These are phyloP conservation scores for Dillenia turbinata DNA, from an alignment of 164 flowering plant species.

Conservation along the genomic window DNA sequence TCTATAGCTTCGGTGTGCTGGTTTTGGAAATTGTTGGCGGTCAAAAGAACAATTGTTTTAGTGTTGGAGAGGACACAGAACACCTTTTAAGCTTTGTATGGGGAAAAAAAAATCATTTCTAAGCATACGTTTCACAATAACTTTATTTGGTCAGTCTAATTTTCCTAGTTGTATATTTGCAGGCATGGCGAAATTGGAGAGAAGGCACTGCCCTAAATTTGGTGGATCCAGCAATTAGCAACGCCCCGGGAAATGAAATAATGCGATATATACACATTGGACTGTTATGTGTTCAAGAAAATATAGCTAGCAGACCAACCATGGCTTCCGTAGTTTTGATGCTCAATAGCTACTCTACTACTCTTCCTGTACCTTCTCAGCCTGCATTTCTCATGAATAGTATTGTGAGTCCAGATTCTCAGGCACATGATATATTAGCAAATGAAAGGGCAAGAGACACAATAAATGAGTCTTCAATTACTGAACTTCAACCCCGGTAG, in stretches of 20 bases:
- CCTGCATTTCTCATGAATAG: conserved; percentile 32
- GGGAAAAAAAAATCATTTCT: neutral
- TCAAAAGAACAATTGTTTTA: conserved; percentile 6
- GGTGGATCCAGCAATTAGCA: conserved; percentile 22
- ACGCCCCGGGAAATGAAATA: conserved; percentile 19
- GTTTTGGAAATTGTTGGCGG: conserved; percentile 14
- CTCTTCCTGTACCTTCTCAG: conserved; percentile 29
- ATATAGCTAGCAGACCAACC: conserved; percentile 30
- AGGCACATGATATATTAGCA: neutral
- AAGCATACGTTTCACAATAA: neutral
- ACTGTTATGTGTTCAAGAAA: conserved; percentile 34
- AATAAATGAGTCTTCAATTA: neutral
- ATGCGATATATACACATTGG: conserved; percentile 17
- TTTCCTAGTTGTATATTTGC: neutral
- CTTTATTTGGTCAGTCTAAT: neutral
- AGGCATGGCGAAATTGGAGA: conserved; percentile 45
- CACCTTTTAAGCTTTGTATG: conserved; percentile 11
- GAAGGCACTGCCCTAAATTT: conserved; percentile 22
- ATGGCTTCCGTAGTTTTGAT: conserved; percentile 38
- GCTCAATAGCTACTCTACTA: conserved; percentile 31
- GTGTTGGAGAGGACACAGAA: neutral
- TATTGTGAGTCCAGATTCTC: neutral
- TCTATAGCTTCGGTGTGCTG: conserved; percentile 25
- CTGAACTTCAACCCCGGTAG: conserved; percentile 2
- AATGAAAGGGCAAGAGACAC: neutral